Evolutionary conservation across 1,284 basidiomycete species (phyloP).

Genomic region (Ustilago cynodontis): DNA sequence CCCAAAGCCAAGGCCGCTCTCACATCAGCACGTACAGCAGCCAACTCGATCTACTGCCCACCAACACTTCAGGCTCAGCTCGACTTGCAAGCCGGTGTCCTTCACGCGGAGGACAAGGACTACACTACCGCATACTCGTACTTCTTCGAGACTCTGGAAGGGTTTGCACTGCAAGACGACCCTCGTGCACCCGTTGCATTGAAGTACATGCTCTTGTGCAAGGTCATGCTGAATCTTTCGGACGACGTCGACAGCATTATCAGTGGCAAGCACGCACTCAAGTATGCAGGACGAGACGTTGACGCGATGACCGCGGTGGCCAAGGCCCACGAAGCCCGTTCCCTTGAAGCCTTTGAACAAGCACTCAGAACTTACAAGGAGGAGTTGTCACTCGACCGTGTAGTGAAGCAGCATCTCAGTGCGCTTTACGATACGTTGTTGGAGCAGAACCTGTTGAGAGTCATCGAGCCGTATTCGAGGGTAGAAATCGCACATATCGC

Average conservation of each 20-base stretch:
- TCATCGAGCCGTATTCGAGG: slow-evolving; percentile 93
- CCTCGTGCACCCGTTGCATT: slow-evolving; percentile 81
- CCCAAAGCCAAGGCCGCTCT: slow-evolving; percentile 94
- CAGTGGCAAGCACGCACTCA: slow-evolving; percentile 85
- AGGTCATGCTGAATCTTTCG: slow-evolving; percentile 94
- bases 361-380: slow-evolving; percentile 87
- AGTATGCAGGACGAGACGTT: slow-evolving; percentile 83
- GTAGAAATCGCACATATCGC: slow-evolving; percentile 93
- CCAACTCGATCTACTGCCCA: slow-evolving; percentile 97
- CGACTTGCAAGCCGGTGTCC: slow-evolving; percentile 89
- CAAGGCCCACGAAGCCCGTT: slow-evolving; percentile 89
- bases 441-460: slow-evolving; percentile 92
- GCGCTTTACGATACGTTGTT: slow-evolving; percentile 93
- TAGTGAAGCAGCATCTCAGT: slow-evolving; percentile 91
- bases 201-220: slow-evolving; percentile 98
- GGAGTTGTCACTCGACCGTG: slow-evolving; percentile 90
- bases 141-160: slow-evolving; percentile 97
- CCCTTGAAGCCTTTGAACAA: slow-evolving; percentile 88
- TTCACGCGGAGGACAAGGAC: slow-evolving; percentile 97
- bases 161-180: slow-evolving; percentile 77
- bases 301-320: slow-evolving; percentile 96
- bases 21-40: slow-evolving; percentile 91
- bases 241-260: slow-evolving; percentile 91
- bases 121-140: slow-evolving; percentile 97
- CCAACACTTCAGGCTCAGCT: slow-evolving; percentile 90